These are phyloP conservation scores for Macadamia integrifolia DNA, from an alignment of 164 flowering plant genomes.

Conservation along the genomic window DNA sequence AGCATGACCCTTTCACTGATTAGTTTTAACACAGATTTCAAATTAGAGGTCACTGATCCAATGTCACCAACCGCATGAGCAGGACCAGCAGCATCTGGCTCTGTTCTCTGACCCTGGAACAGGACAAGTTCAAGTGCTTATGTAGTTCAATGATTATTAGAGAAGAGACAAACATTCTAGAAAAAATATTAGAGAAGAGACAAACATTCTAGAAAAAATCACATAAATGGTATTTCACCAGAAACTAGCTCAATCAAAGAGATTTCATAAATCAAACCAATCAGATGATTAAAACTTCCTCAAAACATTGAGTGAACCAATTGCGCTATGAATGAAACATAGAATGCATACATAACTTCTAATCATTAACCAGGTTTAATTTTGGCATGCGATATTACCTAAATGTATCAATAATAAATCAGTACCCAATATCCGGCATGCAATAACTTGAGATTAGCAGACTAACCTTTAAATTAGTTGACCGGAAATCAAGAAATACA, in stretches of 20 bases:
- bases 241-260: neutral
- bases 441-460: neutral
- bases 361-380: neutral
- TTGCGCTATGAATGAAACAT: neutral
- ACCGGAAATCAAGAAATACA: no score
- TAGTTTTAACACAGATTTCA: constrained; percentile 76
- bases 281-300: neutral
- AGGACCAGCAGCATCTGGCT: constrained; percentile 84
- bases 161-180: neutral
- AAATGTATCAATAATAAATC: neutral
- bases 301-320: neutral
- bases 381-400: neutral
- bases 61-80: constrained; percentile 80
- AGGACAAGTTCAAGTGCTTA: neutral
- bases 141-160: neutral
- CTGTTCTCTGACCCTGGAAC: constrained; percentile 69
- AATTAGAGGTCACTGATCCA: constrained; percentile 65
- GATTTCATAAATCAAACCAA: neutral
- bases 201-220: neutral
- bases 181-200: neutral
- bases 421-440: no score
- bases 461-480: neutral
- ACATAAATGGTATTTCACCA: neutral
- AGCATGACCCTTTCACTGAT: constrained; percentile 85
- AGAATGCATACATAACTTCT: neutral